Percentiles rank a stretch among this genome's conserved stretches.
phyloP scores from a whole-genome alignment of 2,329 filamentous ascomycete genomes.

The Shiraia sp. region DNA sequence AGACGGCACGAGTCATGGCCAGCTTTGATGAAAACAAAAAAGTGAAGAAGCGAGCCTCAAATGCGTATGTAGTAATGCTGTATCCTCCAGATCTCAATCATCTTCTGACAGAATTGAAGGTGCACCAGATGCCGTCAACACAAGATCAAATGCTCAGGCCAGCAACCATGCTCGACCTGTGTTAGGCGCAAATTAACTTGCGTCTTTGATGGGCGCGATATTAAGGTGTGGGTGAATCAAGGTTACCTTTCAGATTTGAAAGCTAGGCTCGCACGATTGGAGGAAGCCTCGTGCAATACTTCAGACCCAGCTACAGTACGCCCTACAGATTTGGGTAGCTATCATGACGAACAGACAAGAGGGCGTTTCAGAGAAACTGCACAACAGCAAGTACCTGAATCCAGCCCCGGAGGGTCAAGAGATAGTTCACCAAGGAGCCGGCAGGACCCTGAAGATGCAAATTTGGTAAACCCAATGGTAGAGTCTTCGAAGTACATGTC shows the following conservation, averaged over 20 bases:
- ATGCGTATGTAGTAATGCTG: constrained; percentile 13
- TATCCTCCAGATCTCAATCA: not conserved
- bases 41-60: constrained; percentile 1
- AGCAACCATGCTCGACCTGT: constrained; percentile 35
- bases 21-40: not conserved
- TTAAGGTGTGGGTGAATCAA: constrained; percentile 35
- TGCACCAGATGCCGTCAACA: constrained; percentile 35
- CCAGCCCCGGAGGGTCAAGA: constrained; percentile 18
- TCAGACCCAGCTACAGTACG: constrained; percentile 1
- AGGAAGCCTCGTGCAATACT: constrained; percentile 6
- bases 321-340: constrained; percentile 1
- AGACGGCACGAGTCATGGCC: no score
- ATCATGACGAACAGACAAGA: constrained; percentile 1
- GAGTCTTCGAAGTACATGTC: constrained; percentile 33
- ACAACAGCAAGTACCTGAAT: constrained; percentile 7
- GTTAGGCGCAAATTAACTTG: constrained; percentile 30
- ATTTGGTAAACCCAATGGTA: constrained; percentile 30
- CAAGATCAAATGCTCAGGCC: constrained; percentile 39
- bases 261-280: constrained; percentile 24
- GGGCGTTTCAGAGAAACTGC: constrained; percentile 9
- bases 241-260: constrained; percentile 34
- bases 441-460: constrained; percentile 18
- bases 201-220: constrained; percentile 37
- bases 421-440: constrained; percentile 24
- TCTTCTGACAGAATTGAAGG: constrained; percentile 7